Percentiles rank a stretch among this genome's conserved stretches.
Conservation (phyloP, 495 filamentous ascomycete species). For the Cairneyella variabilis region DNA sequence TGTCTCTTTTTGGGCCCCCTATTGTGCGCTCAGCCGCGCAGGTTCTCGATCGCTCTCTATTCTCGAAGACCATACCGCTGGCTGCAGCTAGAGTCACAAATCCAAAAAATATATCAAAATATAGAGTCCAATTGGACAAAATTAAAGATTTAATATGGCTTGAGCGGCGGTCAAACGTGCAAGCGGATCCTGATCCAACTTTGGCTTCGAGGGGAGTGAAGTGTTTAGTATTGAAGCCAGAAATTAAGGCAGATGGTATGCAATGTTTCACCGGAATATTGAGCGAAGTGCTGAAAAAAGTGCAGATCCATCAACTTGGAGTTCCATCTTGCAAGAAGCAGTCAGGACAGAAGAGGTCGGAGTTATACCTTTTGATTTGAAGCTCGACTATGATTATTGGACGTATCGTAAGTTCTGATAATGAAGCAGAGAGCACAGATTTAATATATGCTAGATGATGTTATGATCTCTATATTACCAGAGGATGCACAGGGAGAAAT, state of each 20-base stretch:
- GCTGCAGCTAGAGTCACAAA: slow-evolving; percentile 78
- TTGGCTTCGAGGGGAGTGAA: slow-evolving; percentile 54
- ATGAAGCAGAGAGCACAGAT: neutral
- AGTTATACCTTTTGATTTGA: slow-evolving; percentile 69
- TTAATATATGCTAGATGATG: slow-evolving; percentile 56
- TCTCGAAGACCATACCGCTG: slow-evolving; percentile 67
- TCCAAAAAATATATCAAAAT: slow-evolving; percentile 61
- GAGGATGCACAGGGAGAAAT: slow-evolving; percentile 65
- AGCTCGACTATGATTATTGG: slow-evolving; percentile 83
- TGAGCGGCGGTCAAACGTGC: slow-evolving; percentile 53
- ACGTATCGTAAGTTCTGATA: slow-evolving; percentile 58
- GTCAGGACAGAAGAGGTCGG: slow-evolving; percentile 60
- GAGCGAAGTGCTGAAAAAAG: slow-evolving; percentile 13
- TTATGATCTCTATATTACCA: slow-evolving; percentile 75
- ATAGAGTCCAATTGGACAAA: slow-evolving; percentile 54
- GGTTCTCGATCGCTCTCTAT: slow-evolving; percentile 84
- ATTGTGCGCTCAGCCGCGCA: slow-evolving; percentile 64
- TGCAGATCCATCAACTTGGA: slow-evolving; percentile 74
- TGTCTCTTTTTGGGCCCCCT: slow-evolving; percentile 65
- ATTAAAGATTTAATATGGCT: slow-evolving; percentile 53
- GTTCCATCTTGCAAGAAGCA: slow-evolving; percentile 60
- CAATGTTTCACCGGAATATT: neutral
- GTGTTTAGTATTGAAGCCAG: slow-evolving; percentile 70
- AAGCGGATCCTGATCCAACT: slow-evolving; percentile 48
- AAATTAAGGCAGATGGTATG: slow-evolving; percentile 63